Percentiles rank a stretch among this genome's conserved stretches.
These are phyloP conservation scores for Aspergillus cejpii DNA, from an alignment of 2,329 filamentous ascomycete genomes.

Conservation along the genomic window DNA sequence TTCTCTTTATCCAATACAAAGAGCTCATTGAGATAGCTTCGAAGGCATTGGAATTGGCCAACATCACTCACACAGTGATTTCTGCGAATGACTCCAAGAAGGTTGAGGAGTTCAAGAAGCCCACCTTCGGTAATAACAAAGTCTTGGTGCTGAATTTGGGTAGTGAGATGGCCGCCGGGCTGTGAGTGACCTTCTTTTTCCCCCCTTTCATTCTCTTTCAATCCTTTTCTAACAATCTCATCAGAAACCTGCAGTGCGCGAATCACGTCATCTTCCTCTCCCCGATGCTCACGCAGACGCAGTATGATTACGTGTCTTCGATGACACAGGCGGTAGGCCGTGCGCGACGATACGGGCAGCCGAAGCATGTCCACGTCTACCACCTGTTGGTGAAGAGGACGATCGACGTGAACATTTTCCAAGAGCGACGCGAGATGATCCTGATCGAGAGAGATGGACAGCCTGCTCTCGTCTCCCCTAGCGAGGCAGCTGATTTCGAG, in stretches of 20 bases:
- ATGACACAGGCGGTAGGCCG: conserved; percentile 61
- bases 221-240: conserved; percentile 8
- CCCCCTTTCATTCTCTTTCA: conserved; percentile 1
- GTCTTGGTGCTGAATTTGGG: conserved; percentile 54
- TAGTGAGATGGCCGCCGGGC: conserved; percentile 53
- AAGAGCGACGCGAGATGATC: conserved; percentile 29
- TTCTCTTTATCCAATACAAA: conserved; percentile 52
- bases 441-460: conserved; percentile 23
- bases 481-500: conserved; percentile 19
- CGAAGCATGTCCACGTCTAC: conserved; percentile 53
- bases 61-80: conserved; percentile 35
- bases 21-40: conserved; percentile 39
- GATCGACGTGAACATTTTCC: conserved; percentile 42
- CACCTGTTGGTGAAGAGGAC: conserved; percentile 42
- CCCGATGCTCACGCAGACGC: conserved; percentile 46
- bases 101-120: conserved; percentile 39
- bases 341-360: conserved; percentile 53
- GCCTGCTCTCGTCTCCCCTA: conserved; percentile 15
- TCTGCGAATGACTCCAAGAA: conserved; percentile 27
- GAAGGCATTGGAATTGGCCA: conserved; percentile 22
- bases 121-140: conserved; percentile 33
- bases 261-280: conserved; percentile 60
- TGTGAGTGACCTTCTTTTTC: conserved; percentile 41
- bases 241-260: conserved; percentile 55
- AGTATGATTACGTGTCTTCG: conserved; percentile 50